Evolutionary conservation across 176 grass and related monocot genomes (phyloP).

Genomic region (Thinopyrum elongatum): DNA sequence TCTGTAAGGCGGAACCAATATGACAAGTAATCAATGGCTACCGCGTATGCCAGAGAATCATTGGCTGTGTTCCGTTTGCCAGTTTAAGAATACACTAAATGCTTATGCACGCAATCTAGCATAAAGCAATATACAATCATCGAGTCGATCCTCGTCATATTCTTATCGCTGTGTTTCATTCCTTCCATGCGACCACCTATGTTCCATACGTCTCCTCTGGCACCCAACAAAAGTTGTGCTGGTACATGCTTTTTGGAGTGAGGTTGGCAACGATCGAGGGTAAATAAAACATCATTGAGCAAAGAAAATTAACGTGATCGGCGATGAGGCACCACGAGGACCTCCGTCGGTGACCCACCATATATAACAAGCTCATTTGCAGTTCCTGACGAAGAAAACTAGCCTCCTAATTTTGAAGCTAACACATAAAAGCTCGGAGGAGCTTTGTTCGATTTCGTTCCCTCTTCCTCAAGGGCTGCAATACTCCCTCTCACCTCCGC

Average conservation of each 20-base stretch:
- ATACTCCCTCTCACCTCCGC: neutral
- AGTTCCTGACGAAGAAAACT: too few relatives aligned
- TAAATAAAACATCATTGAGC: neutral
- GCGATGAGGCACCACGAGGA: neutral
- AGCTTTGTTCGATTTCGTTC: neutral
- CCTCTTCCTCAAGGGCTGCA: neutral
- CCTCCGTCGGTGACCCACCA: neutral
- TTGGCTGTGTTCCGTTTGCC: neutral
- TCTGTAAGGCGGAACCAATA: neutral
- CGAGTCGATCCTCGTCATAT: neutral
- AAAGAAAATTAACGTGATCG: neutral
- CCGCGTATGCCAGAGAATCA: neutral
- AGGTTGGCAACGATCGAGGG: neutral
- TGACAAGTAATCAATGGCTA: neutral
- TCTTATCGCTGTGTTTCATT: neutral
- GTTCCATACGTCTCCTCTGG: neutral
- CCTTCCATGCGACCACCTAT: neutral
- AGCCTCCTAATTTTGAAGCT: neutral
- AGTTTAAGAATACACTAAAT: neutral
- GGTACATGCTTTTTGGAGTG: neutral
- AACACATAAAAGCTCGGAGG: neutral
- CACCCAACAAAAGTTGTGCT: neutral
- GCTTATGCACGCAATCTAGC: neutral
- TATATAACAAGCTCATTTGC: neutral
- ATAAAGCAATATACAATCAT: neutral